These are phyloP conservation scores for Acacia crassicarpa DNA, from an alignment of 306 rosid genomes.

Conservation along the genomic window DNA sequence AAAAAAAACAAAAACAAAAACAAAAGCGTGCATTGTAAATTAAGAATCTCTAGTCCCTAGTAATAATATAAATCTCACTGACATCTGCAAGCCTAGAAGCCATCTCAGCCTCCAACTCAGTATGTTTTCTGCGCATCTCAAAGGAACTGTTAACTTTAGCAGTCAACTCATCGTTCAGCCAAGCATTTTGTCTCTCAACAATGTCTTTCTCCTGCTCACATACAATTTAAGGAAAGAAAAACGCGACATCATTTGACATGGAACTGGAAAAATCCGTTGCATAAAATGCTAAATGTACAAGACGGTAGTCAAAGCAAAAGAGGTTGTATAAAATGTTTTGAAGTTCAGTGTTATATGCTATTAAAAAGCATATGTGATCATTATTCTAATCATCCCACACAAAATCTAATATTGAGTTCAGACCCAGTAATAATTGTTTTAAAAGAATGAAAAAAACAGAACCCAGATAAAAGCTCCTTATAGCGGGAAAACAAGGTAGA, in stretches of 20 bases:
- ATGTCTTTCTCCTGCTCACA: constrained; percentile 89
- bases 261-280: not conserved
- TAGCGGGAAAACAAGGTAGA: not conserved
- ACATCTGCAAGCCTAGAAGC: constrained; percentile 75
- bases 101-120: constrained; percentile 75
- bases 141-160: constrained; percentile 63
- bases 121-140: constrained; percentile 62
- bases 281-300: not conserved
- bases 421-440: not conserved
- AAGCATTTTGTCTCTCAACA: constrained; percentile 74
- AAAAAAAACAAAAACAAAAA: not conserved
- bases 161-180: constrained; percentile 84
- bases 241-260: constrained; percentile 24
- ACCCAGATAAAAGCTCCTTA: not conserved
- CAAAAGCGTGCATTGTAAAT: not conserved
- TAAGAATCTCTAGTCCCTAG: not conserved
- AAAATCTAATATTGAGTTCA: not conserved
- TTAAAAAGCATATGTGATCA: not conserved
- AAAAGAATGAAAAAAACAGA: not conserved
- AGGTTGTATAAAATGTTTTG: not conserved
- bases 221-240: constrained; percentile 11
- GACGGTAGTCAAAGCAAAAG: not conserved
- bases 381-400: not conserved
- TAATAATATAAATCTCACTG: constrained; percentile 33
- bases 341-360: not conserved